A percentile compares a stretch with the other conserved stretches of the same genome.
phyloP scores from a whole-genome alignment of 2,329 filamentous ascomycete genomes.

The Arthrobotrys musiformis region DNA sequence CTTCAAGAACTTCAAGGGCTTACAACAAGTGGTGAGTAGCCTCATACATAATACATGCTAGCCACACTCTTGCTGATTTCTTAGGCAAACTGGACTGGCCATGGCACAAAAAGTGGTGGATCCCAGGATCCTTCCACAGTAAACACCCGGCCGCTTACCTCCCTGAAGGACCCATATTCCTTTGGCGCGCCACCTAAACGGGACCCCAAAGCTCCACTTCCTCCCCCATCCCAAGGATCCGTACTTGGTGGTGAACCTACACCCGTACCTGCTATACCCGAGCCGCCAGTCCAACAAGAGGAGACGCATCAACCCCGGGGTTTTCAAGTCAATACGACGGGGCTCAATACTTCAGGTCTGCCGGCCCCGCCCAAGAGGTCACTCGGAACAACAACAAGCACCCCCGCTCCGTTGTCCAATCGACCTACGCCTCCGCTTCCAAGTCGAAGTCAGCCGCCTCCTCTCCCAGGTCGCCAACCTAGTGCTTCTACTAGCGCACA shows the following conservation, averaged over 20 bases:
- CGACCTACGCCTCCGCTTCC: constrained; percentile 46
- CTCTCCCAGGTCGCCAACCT: constrained; percentile 60
- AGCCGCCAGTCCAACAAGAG: constrained; percentile 60
- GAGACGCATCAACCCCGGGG: constrained; percentile 70
- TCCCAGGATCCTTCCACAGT: constrained; percentile 63
- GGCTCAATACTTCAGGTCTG: constrained; percentile 74
- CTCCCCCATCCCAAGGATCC: constrained; percentile 25
- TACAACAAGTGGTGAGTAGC: constrained; percentile 68
- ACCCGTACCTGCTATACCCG: constrained; percentile 62
- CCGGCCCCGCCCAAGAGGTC: constrained; percentile 74
- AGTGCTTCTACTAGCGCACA: constrained; percentile 59
- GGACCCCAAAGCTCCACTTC: constrained; percentile 65
- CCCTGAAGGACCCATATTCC: constrained; percentile 77
- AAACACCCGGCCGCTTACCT: constrained; percentile 71
- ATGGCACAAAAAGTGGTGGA: constrained; percentile 64
- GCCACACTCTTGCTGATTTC: constrained; percentile 54
- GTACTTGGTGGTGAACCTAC: constrained; percentile 55
- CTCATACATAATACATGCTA: background rate
- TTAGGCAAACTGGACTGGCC: constrained; percentile 70
- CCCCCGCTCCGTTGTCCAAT: constrained; percentile 58
- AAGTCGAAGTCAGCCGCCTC: constrained; percentile 58
- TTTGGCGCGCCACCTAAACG: constrained; percentile 86
- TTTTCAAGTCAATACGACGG: constrained; percentile 76
- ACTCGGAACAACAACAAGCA: constrained; percentile 29
- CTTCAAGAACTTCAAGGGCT: constrained; percentile 67